These are phyloP conservation scores for Exophiala mesophila DNA, from an alignment of 2,329 filamentous ascomycete genomes.

Conservation along the genomic window DNA sequence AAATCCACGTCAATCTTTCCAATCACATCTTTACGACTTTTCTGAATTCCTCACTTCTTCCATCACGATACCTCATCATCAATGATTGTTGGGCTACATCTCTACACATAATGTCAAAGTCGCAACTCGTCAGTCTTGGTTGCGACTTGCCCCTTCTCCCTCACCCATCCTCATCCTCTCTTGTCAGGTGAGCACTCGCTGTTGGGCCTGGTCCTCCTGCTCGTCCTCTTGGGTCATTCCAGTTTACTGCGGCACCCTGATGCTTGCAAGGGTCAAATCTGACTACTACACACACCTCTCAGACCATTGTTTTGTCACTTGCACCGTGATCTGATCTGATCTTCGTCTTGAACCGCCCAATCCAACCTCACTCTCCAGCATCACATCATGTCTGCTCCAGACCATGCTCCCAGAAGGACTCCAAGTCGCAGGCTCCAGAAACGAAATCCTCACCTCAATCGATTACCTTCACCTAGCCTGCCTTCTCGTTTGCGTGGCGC, in stretches of 20 bases:
- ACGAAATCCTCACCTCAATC: conserved; percentile 38
- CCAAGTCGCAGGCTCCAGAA: conserved; percentile 40
- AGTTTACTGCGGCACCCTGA: no score
- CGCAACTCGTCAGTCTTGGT: neutral
- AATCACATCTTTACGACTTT: no score
- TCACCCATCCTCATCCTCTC: neutral
- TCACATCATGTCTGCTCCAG: conserved; percentile 14
- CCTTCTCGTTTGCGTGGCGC: conserved; percentile 56
- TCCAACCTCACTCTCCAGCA: no score
- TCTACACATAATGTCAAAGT: conserved; percentile 1
- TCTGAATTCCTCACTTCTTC: no score
- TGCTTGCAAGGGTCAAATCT: no score
- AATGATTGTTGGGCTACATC: neutral
- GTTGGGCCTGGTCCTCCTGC: neutral
- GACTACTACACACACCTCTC: no score
- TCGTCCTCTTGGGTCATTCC: neutral
- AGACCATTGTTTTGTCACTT: no score
- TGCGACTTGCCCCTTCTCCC: neutral
- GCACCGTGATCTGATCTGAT: no score
- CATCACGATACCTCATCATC: no score
- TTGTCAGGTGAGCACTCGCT: conserved; percentile 2
- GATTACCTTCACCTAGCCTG: conserved; percentile 47
- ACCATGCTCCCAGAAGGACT: conserved; percentile 30
- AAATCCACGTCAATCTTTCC: no score
- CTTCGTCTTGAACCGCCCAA: no score